Evolutionary conservation across 2,329 filamentous ascomycete species (phyloP).

Genomic region (Clathrospora elynae): DNA sequence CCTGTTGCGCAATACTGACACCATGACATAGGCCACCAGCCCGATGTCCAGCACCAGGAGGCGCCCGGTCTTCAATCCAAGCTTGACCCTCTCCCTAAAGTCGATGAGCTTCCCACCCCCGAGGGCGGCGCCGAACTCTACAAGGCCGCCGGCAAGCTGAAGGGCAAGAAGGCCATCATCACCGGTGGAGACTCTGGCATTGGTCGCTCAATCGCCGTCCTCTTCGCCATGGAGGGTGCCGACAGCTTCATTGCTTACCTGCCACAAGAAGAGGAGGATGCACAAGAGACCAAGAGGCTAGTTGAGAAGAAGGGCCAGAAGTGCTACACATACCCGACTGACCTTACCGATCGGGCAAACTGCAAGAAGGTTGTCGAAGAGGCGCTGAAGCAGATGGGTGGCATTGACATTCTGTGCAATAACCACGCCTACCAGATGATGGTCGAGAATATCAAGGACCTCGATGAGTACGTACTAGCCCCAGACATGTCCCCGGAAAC

Average conservation of each 20-base stretch:
- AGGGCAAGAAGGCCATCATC: conserved; percentile 76
- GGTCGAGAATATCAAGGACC: conserved; percentile 70
- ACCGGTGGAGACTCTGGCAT: conserved; percentile 83
- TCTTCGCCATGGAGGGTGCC: conserved; percentile 82
- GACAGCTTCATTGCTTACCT: conserved; percentile 75
- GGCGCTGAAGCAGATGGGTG: conserved; percentile 68
- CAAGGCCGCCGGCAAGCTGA: conserved; percentile 74
- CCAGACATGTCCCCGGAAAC: no score
- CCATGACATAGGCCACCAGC: conserved; percentile 51
- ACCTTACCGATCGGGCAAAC: conserved; percentile 68
- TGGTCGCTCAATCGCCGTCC: conserved; percentile 73
- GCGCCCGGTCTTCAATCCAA: conserved; percentile 60
- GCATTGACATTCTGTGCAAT: conserved; percentile 75
- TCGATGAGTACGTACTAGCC: conserved; percentile 63
- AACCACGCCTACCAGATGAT: conserved; percentile 78
- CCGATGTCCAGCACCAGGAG: conserved; percentile 57
- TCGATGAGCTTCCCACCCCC: conserved; percentile 68
- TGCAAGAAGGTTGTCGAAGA: conserved; percentile 72
- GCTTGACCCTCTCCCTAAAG: conserved; percentile 64
- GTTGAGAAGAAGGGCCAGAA: conserved; percentile 71
- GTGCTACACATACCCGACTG: conserved; percentile 67
- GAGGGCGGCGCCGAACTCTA: conserved; percentile 73
- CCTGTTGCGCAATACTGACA: conserved; percentile 3
- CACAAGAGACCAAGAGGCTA: conserved; percentile 71
- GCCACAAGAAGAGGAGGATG: conserved; percentile 76